Evolutionary conservation across 768 basidiomycete genomes (phyloP).

Genomic region (Chalciporus chontae): DNA sequence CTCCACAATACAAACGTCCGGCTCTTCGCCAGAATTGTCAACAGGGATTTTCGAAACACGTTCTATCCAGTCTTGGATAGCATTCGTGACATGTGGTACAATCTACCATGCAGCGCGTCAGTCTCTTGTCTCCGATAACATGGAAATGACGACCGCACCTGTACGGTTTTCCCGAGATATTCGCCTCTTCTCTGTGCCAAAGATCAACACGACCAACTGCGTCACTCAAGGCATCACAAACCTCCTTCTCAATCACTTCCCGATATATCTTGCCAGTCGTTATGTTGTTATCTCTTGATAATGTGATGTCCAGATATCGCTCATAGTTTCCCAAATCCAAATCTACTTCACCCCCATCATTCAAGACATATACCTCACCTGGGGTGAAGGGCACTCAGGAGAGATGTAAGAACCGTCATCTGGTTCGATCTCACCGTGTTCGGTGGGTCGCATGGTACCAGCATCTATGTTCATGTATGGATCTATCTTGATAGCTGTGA

Average conservation of each 20-base stretch:
- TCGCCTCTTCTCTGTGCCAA: constrained; percentile 64
- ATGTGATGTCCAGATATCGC: constrained; percentile 91
- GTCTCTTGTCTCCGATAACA: neutral
- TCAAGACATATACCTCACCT: constrained; percentile 98
- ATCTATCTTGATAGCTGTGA: constrained; percentile 99
- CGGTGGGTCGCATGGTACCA: constrained; percentile 97
- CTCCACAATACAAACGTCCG: constrained; percentile 98
- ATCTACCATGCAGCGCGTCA: constrained; percentile 47
- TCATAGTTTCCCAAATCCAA: constrained; percentile 98
- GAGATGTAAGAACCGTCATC: constrained; percentile 6
- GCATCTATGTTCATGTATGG: constrained; percentile 99
- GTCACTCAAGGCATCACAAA: constrained; percentile 34
- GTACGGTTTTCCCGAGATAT: constrained; percentile 96
- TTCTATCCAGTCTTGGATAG: constrained; percentile 98
- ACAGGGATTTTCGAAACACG: constrained; percentile 92
- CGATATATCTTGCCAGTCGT: constrained; percentile 98
- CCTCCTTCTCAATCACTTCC: constrained; percentile 97
- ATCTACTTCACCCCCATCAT: constrained; percentile 98
- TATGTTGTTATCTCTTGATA: constrained; percentile 95
- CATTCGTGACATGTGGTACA: constrained; percentile 94
- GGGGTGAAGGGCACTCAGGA: constrained; percentile 18
- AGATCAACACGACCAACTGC: constrained; percentile 7
- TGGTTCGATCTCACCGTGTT: constrained; percentile 71
- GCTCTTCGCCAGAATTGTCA: constrained; percentile 88
- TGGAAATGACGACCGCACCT: constrained; percentile 44